Base-by-base conservation (phyloP, 2,329 filamentous ascomycete species). In the Fusarium multiceps region DNA sequence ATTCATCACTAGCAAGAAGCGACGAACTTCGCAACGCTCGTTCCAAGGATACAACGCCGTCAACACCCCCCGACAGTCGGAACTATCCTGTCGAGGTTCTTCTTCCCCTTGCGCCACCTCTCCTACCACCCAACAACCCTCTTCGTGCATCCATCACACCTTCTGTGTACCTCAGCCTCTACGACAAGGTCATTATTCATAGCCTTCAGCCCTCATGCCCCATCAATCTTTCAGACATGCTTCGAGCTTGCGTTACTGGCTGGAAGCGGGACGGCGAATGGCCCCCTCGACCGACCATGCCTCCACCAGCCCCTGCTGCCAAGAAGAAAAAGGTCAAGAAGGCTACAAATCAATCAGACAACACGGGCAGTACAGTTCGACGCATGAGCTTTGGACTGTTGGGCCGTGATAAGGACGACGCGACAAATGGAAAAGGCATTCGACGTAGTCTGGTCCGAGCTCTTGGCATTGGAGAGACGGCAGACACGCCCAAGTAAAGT, bases 221-320 rank as follows among this genome's bases (percentile, higher is more conserved):
- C 6, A 92, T 98, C 75, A 98, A 97, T 73, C 87, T 98, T 1
- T 83, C 86, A 30, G 93, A 97, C 73, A 90, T 98, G 82, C 89
- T 93, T 23, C 87, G 89, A 12, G 89, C 93, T 14, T 92, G 95
- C 70, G 94, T 98, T 1, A 86, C 91, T 28, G 95, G 95, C 45
- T 98, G 95, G 95, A 97, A 97, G 79, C 87, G 93, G 42, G 93
- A 96, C 74, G 94, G 94, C 18, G 93, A 97, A 79, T 98, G 95
- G 95, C 94, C 95, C 7, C 93, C 20, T 75, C 85, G 48, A 72
- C 83, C 47, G 83, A 87, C 75, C 78, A 84, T 67, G 82, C 59
- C 81, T 72, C 56, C 79, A 74, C 64, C 79, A 71, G 37, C 71
- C 13, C 75, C 81, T 6, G 79, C 78, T 5, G 75, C 79, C 13